Base-by-base conservation (phyloP, 306 rosid genomes). In the Fragaria nilgerrensis region DNA sequence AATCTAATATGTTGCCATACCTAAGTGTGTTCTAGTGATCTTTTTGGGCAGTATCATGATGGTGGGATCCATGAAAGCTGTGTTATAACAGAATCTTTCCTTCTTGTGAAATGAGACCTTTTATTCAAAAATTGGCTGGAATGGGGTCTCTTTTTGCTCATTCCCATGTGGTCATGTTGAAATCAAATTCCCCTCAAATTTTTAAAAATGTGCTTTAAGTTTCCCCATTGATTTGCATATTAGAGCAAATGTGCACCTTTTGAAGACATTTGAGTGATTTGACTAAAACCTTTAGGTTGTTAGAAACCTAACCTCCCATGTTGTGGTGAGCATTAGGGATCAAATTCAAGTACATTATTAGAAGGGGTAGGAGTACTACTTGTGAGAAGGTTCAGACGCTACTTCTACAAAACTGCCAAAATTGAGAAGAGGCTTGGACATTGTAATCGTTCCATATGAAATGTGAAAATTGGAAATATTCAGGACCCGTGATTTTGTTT, bases 41-140 rank as follows among this genome's bases (percentile, higher is more conserved):
- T 76, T 75, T 72, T 41, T 83, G 74, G 79, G 81, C 27, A 19
- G 58, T 27, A 25, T 34, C 77, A 69, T 76, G 82, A 41, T 84
- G 85, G 90, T 90, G 95, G 94, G 94, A 87, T 87, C 92, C 91
- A 88, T 82, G 85, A 87, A 84, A 80, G 81, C 79, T 79, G 73
- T 81, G 75, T 70, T 77, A 67, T 72, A 75, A 62, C 74, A 81
- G 84, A 55, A 64, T 66, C 81, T 72, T 82, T 86, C 68, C 77
- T 77, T 82, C 77, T 77, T 82, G 78, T 78, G 79, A 75, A 55
- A 25, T 49, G 72, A 69, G 74, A 75, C 56, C 82, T 88, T 86
- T 74, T 63, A 48, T 88, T 86, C 72, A 84, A 88, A 89, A 73
- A 77, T 55, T 84, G 29, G 87, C 68, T 74, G 75, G 82, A 32